A percentile compares a stretch with the other conserved stretches of the same genome.
phyloP scores from a whole-genome alignment of 139 green algal species.

The Chlorella sp. region DNA sequence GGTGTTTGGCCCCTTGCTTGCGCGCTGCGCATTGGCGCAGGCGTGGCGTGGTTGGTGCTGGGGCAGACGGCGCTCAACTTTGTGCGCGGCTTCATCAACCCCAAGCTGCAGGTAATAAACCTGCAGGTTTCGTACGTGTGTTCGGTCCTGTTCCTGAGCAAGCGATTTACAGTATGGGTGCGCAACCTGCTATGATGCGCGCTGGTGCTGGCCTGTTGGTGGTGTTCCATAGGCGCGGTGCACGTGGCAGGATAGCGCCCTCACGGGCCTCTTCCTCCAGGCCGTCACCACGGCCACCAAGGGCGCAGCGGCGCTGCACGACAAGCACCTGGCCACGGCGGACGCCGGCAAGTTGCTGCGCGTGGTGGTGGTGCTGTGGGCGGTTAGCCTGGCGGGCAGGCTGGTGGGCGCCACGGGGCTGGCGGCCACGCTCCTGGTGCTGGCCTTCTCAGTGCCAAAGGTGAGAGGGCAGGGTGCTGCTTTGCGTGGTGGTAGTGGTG shows the following conservation, averaged over 20 bases:
- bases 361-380: not conserved
- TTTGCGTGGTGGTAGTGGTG: no score
- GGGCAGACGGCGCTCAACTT: slow-evolving; percentile 1
- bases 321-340: not conserved
- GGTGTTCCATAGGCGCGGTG: not conserved
- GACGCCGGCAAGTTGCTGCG: not conserved
- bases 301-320: not conserved
- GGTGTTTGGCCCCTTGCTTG: no score
- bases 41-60: not conserved
- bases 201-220: no score
- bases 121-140: no score
- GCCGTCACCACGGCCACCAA: not conserved
- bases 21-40: no score
- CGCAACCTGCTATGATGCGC: no score
- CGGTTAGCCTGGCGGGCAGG: not conserved
- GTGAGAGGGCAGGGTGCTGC: no score
- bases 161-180: no score
- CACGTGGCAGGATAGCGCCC: not conserved
- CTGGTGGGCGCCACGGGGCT: not conserved
- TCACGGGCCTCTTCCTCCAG: not conserved
- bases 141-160: no score
- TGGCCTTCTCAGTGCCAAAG: not conserved
- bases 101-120: not conserved
- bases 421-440: not conserved
- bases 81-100: slow-evolving; percentile 1